Percentiles rank a stretch among this genome's conserved stretches.
phyloP scores from a whole-genome alignment of 208 protist species.

The Kentomonas sorsogonicus region DNA sequence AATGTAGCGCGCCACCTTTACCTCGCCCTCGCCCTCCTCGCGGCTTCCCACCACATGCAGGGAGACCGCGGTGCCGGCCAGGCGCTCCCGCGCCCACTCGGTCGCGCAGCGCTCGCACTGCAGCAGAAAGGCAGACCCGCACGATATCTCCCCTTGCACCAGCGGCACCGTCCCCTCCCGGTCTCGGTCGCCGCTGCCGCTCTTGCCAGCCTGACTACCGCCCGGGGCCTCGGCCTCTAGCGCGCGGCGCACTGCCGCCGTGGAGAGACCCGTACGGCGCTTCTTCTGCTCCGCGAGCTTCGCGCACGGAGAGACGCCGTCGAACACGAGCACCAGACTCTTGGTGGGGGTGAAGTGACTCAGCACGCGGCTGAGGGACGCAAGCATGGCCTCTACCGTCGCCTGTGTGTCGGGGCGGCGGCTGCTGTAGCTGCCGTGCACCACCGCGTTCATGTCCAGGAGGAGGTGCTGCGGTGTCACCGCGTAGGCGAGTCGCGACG shows the following conservation, averaged over 20 bases:
- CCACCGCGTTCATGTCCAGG: constrained; percentile 81
- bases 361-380: constrained; percentile 34
- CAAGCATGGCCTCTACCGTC: constrained; percentile 29
- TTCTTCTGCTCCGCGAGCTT: constrained; percentile 72
- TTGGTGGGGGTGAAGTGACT: constrained; percentile 24
- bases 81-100: constrained; percentile 6
- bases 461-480: constrained; percentile 55
- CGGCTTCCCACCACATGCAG: constrained; percentile 34
- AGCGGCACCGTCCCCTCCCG: constrained; percentile 34
- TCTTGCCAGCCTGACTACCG: constrained; percentile 1
- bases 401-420: constrained; percentile 20
- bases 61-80: constrained; percentile 5
- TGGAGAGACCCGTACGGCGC: constrained; percentile 17
- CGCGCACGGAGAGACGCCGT: constrained; percentile 64
- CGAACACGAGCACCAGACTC: constrained; percentile 63
- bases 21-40: constrained; percentile 73
- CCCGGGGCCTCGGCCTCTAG: not conserved
- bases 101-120: constrained; percentile 56
- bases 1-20: constrained; percentile 68
- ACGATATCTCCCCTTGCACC: constrained; percentile 48
- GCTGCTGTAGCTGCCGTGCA: constrained; percentile 45
- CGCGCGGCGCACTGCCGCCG: constrained; percentile 1
- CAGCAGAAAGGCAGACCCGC: constrained; percentile 69
- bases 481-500: constrained; percentile 14
- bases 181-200: constrained; percentile 41